Conservation (phyloP, 257 asterid genomes). For the Przewalskia tangutica region DNA sequence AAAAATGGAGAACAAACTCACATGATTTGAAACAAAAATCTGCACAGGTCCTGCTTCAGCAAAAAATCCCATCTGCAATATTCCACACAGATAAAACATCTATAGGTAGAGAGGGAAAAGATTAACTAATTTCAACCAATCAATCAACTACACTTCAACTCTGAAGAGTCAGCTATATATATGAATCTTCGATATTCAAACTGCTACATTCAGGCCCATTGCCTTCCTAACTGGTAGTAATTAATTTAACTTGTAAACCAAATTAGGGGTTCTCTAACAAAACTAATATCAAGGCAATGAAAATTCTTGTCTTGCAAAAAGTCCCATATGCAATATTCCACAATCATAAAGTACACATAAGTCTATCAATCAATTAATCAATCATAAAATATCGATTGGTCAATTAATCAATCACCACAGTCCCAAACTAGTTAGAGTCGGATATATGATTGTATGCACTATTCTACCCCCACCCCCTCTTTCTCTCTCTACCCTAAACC, state of each 20-base stretch:
- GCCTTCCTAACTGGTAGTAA: not conserved
- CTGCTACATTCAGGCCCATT: not conserved
- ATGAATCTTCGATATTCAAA: not conserved
- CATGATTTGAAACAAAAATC: constrained; percentile 83
- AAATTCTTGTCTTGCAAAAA: not conserved
- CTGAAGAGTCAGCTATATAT: not conserved
- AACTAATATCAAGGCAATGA: not conserved
- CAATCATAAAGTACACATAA: not conserved
- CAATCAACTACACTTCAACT: not conserved
- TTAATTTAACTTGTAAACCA: not conserved
- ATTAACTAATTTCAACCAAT: not conserved
- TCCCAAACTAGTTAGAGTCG: not conserved
- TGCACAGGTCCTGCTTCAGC: constrained; percentile 99
- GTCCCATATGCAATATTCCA: not conserved
- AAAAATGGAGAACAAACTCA: constrained; percentile 17
- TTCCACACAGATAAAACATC: not conserved
- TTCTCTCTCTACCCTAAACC: not conserved
- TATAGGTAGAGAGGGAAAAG: not conserved
- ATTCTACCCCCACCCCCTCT: not conserved
- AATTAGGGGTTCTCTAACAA: not conserved
- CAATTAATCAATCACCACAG: not conserved
- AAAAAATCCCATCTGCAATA: constrained; percentile 90
- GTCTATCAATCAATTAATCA: not conserved
- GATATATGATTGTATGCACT: not conserved
- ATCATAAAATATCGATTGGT: not conserved